Evolutionary conservation across 495 filamentous ascomycete genomes (phyloP).

Genomic region (Hypomontagnella submonticulosa): DNA sequence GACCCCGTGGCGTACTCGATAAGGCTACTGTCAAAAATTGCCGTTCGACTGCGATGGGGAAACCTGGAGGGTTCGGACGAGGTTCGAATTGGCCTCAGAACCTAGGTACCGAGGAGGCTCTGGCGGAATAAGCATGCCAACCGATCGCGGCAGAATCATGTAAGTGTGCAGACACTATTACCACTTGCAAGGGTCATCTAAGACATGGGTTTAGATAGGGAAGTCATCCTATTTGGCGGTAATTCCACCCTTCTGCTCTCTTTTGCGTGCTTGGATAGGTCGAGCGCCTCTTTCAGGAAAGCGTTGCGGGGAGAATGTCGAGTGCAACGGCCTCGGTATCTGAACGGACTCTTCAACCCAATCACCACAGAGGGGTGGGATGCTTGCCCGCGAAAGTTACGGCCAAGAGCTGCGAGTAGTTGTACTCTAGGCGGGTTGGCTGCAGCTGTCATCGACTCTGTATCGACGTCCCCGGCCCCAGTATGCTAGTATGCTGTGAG

Average conservation of each 20-base stretch:
- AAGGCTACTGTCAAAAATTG: slow-evolving; percentile 40
- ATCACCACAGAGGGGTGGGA: slow-evolving; percentile 30
- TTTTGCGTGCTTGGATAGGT: slow-evolving; percentile 41
- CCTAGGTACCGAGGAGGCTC: slow-evolving; percentile 41
- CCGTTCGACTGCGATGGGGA: slow-evolving; percentile 31
- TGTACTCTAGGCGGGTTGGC: slow-evolving; percentile 40
- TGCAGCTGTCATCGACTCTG: slow-evolving; percentile 44
- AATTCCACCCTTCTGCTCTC: slow-evolving; percentile 33
- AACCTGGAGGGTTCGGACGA: slow-evolving; percentile 30
- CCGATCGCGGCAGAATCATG: slow-evolving; percentile 44
- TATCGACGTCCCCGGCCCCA: slow-evolving; percentile 22
- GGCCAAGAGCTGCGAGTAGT: slow-evolving; percentile 47
- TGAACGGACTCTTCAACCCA: slow-evolving; percentile 41
- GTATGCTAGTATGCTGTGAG: slow-evolving; percentile 31
- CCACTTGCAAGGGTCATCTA: slow-evolving; percentile 44
- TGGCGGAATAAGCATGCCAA: slow-evolving; percentile 36
- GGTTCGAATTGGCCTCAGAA: slow-evolving; percentile 39
- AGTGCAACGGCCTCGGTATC: slow-evolving; percentile 47
- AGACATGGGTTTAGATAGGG: slow-evolving; percentile 43
- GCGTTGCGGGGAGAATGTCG: slow-evolving; percentile 42
- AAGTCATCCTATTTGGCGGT: slow-evolving; percentile 45
- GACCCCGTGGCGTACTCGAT: slow-evolving; percentile 37
- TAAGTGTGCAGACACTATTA: slow-evolving; percentile 45
- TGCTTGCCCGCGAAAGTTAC: slow-evolving; percentile 42
- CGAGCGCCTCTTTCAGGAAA: slow-evolving; percentile 47